Base-by-base conservation (phyloP, 164 flowering plant species). In the Vitis riparia region DNA sequence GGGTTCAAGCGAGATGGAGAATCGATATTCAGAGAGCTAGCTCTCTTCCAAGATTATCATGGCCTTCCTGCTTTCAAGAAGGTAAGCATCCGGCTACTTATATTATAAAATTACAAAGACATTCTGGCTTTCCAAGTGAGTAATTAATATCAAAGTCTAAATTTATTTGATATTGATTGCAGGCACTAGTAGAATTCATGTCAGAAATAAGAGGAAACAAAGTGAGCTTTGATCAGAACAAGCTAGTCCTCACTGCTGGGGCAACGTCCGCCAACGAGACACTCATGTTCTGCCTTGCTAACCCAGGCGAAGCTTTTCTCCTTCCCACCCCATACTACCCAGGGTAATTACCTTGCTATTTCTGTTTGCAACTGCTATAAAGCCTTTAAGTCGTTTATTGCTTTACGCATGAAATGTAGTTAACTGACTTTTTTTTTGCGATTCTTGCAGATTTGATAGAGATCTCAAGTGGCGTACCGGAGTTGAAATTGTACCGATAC, bases 381-480 rank as follows among this genome's bases (percentile, higher is more conserved):
- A 52, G 6, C 44, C 44, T 37, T 19, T 15, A 51, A 60, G 67
- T 63, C 27, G 27, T 30, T 10, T 32, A 8, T 51, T 14, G 23
- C 10, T 2, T 15, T 62, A 60, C 49, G 67, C 63, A 66, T 70
- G 59, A 14, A 72, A 44, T 16, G 30, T 13, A 17, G 47, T 30
- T 51, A 52, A 7, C 32, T 19, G 32, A 64, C 1, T 19, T 63
- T 48, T 66, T 67, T 1, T 53, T 19, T 51, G 52, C 49, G 2
- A 11, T 51, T 60, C n/a, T 49, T 75, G 68, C 86, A 93, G 98
- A 66, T 93, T 91, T 67, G 98, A 93, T 75, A 84, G 98, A 71
- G 97, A 93, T 81, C 86, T 93, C 55, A 93, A 90, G 67, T 93
- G 98, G 98, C 68, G 98, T 73, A 91, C 98, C 13, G 94, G 87